phyloP scores from a whole-genome alignment of 345 rosid species.

The Lagerstroemia speciosa region DNA sequence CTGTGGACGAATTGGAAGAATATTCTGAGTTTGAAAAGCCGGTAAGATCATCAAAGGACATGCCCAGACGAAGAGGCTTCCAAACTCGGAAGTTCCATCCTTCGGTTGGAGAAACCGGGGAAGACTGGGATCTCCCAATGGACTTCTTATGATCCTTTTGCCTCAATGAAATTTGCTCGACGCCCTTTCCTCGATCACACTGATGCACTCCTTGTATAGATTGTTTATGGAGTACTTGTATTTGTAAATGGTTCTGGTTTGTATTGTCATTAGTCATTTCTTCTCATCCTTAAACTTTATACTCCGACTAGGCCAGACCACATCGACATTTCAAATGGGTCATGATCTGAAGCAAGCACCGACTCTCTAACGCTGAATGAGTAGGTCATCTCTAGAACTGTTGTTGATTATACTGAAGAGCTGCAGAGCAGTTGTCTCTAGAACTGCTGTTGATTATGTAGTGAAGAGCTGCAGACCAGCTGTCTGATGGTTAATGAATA shows the following conservation, averaged over 20 bases:
- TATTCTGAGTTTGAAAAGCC: constrained; percentile 32
- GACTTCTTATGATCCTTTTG: constrained; percentile 36
- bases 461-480: no score
- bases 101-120: constrained; percentile 25
- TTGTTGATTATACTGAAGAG: no score
- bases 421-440: no score
- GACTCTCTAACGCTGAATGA: neutral
- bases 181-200: neutral
- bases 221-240: no score
- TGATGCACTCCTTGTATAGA: neutral
- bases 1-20: constrained; percentile 32
- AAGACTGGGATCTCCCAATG: constrained; percentile 55
- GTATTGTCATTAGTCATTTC: neutral
- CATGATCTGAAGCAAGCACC: neutral
- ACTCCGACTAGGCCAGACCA: no score
- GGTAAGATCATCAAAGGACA: constrained; percentile 13
- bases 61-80: constrained; percentile 17
- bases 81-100: constrained; percentile 18
- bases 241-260: neutral
- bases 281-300: no score
- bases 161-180: neutral
- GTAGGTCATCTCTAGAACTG: neutral
- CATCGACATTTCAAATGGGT: neutral
- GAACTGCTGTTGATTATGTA: no score
- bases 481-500: no score